Evolutionary conservation across 2,329 filamentous ascomycete species (phyloP), one percentile per base, ranked within the genome.

Genomic region (Dothideomycetidae sp.): DNA sequence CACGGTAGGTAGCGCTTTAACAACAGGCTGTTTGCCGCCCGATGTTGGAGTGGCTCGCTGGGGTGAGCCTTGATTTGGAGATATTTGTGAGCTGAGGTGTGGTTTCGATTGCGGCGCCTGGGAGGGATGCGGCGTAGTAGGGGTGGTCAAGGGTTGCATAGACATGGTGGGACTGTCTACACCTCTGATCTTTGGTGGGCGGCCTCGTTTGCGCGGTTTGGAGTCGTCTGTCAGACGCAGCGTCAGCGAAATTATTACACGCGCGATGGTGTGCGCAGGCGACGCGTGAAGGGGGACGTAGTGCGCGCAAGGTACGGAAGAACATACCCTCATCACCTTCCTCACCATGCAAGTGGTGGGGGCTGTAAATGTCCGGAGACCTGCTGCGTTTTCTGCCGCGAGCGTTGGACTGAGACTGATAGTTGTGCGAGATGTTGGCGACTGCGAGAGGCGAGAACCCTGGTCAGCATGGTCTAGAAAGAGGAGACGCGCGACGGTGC

Each of bases 1-100:
- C 10, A 96, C 90, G 3, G 90, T 96, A 2, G 90, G 90, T 30
- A 98, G 68, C 1, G 90, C 90, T 62, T 98, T 98, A 49, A 96
- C 69, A 5, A 88, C 82, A 7, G 68, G 54, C 18, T 75, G 69
- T 61, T 92, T 92, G 5, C 51, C 48, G n/a, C 50, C 51, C 10
- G 55, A 56, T 21, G 78, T 78, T 4, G 82, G 81, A 3, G 84
- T 84, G 2, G 78, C 71, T 59, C 88, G 90, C 14, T 81, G 75
- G 11, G 84, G 71, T 10, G 74, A 75, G 12, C 64, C 57, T 44
- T 73, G 82, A 13, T 63, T 60, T 10, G 73, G 71, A 13, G 71
- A 72, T 5, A 53, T 52, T 40, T 68, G 64, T 28, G 66, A 61
- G 29, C 67, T 54, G 29, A 58, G 49, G 43, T 66, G 58, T n/a